phyloP scores from a whole-genome alignment of 2,329 filamentous ascomycete species.

The Colletotrichum lindemuthianum region DNA sequence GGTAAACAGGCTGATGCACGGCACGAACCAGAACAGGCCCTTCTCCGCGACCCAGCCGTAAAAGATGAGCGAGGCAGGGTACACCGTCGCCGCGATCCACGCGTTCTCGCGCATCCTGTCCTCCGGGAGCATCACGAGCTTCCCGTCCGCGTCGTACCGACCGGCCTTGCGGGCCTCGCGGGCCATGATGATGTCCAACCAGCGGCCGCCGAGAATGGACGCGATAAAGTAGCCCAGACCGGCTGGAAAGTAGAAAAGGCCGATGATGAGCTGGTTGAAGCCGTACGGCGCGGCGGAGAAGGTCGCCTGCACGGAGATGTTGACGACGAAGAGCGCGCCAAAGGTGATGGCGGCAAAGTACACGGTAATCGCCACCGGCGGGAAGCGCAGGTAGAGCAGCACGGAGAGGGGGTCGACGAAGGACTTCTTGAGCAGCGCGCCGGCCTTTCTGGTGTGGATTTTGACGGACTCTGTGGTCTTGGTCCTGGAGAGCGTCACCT shows the following conservation, averaged over 20 bases:
- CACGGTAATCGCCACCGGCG: conserved; percentile 78
- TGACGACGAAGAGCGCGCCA: conserved; percentile 78
- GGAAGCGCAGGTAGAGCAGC: conserved; percentile 77
- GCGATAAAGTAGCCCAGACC: conserved; percentile 78
- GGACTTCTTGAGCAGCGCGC: conserved; percentile 64
- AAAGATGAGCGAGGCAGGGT: conserved; percentile 75
- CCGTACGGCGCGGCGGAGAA: conserved; percentile 75
- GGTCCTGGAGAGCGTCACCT: conserved; percentile 55
- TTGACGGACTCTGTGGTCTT: conserved; percentile 72
- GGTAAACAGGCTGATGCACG: conserved; percentile 73
- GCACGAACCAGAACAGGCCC: conserved; percentile 72
- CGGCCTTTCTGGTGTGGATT: conserved; percentile 63
- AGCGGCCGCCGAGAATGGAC: conserved; percentile 76
- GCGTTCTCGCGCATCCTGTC: conserved; percentile 87
- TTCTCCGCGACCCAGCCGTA: conserved; percentile 80
- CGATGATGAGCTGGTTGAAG: conserved; percentile 75
- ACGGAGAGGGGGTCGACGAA: conserved; percentile 79
- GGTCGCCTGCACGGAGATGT: conserved; percentile 78
- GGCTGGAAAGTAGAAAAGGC: conserved; percentile 80
- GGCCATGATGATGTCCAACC: conserved; percentile 85
- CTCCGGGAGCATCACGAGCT: conserved; percentile 76
- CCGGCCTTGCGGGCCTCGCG: conserved; percentile 77
- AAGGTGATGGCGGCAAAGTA: conserved; percentile 81
- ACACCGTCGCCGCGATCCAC: conserved; percentile 77
- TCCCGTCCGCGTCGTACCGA: conserved; percentile 73